Evolutionary conservation across 2,329 filamentous ascomycete species (phyloP).

Genomic region (Curvularia spicifera): DNA sequence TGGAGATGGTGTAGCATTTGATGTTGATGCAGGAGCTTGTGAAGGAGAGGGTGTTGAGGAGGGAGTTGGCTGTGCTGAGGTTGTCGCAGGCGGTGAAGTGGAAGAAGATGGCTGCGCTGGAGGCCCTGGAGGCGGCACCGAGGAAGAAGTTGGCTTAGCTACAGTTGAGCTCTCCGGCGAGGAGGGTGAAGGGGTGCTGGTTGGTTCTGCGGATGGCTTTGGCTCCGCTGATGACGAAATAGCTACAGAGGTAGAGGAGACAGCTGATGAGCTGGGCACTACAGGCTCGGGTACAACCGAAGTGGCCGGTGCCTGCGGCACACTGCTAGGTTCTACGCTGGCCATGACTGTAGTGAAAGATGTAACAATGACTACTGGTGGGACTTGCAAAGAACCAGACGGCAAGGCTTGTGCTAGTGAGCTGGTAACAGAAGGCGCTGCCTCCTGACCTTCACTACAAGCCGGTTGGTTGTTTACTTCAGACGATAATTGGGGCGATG

Average conservation of each 20-base stretch:
- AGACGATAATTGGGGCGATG: constrained; percentile 3
- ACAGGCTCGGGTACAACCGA: constrained; percentile 5
- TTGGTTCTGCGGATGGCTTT: background rate
- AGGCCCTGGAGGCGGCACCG: background rate
- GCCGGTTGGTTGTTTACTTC: background rate
- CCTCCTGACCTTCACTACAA: constrained; percentile 6
- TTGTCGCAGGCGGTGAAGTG: background rate
- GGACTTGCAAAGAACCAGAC: constrained; percentile 26
- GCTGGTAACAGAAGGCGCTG: constrained; percentile 7
- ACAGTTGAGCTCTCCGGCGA: constrained; percentile 8
- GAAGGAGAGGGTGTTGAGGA: background rate
- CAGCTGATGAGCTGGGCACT: constrained; percentile 1
- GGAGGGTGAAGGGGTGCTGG: background rate
- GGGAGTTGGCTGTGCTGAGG: background rate
- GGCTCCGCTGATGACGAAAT: background rate
- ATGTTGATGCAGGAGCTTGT: constrained; percentile 3
- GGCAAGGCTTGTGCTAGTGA: constrained; percentile 13
- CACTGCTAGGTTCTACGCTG: constrained; percentile 7
- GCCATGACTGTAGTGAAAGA: constrained; percentile 39
- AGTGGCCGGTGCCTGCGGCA: constrained; percentile 6
- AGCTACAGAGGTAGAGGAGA: background rate
- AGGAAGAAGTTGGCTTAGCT: background rate
- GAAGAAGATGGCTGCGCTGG: background rate
- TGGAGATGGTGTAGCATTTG: background rate
- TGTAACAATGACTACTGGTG: constrained; percentile 42